Conservation (phyloP, 2,329 filamentous ascomycete species). For the Penicillium sp. region DNA sequence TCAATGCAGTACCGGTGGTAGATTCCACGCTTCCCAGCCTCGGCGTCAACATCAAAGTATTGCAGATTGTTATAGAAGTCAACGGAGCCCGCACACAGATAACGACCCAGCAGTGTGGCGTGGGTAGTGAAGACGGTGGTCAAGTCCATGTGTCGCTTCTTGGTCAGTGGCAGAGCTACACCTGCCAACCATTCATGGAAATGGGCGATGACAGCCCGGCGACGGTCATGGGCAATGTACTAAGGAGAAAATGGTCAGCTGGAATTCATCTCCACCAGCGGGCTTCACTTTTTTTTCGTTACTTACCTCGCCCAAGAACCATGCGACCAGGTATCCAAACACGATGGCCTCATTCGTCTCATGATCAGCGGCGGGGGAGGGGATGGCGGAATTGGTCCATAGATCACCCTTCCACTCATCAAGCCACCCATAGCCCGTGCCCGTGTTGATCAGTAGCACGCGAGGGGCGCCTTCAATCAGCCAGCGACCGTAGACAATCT, state of each 20-base stretch:
- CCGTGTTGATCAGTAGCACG: slow-evolving; percentile 91
- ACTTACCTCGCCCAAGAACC: slow-evolving; percentile 94
- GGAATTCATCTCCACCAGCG: background rate
- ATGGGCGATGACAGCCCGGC: slow-evolving; percentile 90
- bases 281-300: background rate
- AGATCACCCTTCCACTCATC: slow-evolving; percentile 97
- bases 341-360: slow-evolving; percentile 98
- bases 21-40: slow-evolving; percentile 96
- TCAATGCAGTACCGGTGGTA: slow-evolving; percentile 99
- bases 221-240: slow-evolving; percentile 93
- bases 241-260: slow-evolving; percentile 40
- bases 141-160: slow-evolving; percentile 91
- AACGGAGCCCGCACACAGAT: slow-evolving; percentile 94
- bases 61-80: slow-evolving; percentile 99
- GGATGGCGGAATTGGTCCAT: slow-evolving; percentile 90
- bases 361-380: slow-evolving; percentile 85
- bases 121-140: slow-evolving; percentile 99
- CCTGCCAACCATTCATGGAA: slow-evolving; percentile 99
- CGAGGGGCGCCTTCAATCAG: slow-evolving; percentile 94
- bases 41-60: slow-evolving; percentile 92
- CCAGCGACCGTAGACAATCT: slow-evolving; percentile 92
- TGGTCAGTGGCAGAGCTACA: slow-evolving; percentile 86
- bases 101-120: slow-evolving; percentile 90
- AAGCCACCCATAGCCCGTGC: slow-evolving; percentile 85
- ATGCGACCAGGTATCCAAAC: slow-evolving; percentile 94